A percentile compares a stretch with the other conserved stretches of the same genome.
Evolutionary conservation across 1,284 basidiomycete genomes (phyloP).

Genomic region (Fistulina hepatica): DNA sequence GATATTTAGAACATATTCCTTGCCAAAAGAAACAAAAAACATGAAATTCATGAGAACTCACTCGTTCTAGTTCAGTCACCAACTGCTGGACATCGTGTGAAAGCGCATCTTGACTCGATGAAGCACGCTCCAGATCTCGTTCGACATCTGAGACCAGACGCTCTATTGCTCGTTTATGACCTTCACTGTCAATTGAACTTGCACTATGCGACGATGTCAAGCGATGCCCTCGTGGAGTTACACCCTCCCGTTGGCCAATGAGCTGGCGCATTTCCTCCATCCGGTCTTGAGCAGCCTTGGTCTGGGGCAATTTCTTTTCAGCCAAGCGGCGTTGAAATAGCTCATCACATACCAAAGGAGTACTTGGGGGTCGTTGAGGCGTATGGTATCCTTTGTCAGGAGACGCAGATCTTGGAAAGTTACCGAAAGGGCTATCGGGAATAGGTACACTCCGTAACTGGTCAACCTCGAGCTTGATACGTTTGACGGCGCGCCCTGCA

Average conservation of each 20-base stretch:
- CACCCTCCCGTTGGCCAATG: conserved; percentile 47
- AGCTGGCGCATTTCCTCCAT: conserved; percentile 70
- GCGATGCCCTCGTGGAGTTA: conserved; percentile 36
- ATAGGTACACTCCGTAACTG: conserved; percentile 22
- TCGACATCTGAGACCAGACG: conserved; percentile 50
- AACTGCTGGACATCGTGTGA: conserved; percentile 38
- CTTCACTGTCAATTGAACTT: conserved; percentile 13
- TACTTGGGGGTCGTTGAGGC: conserved; percentile 29
- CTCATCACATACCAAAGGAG: conserved; percentile 29
- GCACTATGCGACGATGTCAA: conserved; percentile 12
- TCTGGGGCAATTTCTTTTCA: conserved; percentile 29
- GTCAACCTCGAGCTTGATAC: conserved; percentile 53
- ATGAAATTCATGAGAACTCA: conserved; percentile 20
- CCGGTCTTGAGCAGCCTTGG: conserved; percentile 57
- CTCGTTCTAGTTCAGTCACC: conserved; percentile 45
- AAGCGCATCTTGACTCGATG: conserved; percentile 42
- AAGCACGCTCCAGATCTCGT: conserved; percentile 36
- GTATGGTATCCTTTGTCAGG: conserved; percentile 43
- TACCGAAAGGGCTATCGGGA: conserved; percentile 23
- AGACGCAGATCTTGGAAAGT: conserved; percentile 34
- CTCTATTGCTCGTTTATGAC: conserved; percentile 30
- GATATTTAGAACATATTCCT: conserved; percentile 6
- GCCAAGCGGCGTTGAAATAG: conserved; percentile 7
- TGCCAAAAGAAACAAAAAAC: conserved; percentile 1
- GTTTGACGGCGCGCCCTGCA: conserved; percentile 55